A percentile compares a stretch with the other conserved stretches of the same genome.
These are phyloP conservation scores for Fusarium sp. DNA, from an alignment of 2,329 filamentous ascomycete species.

Conservation along the genomic window DNA sequence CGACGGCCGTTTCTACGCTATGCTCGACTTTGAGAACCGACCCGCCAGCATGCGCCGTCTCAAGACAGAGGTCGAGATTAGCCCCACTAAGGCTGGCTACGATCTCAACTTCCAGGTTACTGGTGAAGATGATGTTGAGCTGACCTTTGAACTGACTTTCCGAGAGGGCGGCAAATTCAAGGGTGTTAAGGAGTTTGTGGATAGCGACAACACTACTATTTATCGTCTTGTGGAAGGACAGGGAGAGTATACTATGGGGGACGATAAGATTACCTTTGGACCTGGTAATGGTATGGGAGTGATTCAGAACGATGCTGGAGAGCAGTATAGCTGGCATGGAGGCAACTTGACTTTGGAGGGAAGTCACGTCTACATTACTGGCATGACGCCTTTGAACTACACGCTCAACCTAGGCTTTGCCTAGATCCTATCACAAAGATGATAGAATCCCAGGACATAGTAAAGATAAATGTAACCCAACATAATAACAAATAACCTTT, in stretches of 20 bases:
- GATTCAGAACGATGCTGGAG: constrained; percentile 14
- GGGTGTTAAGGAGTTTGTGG: constrained; percentile 12
- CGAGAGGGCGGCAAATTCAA: constrained; percentile 23
- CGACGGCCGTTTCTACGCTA: constrained; percentile 21
- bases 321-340: constrained; percentile 24
- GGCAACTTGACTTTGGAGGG: constrained; percentile 15
- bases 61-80: constrained; percentile 20
- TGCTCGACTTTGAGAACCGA: constrained; percentile 23
- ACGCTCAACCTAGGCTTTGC: constrained; percentile 23
- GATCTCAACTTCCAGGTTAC: constrained; percentile 20
- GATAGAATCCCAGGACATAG: too few species aligned
- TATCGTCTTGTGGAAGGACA: constrained; percentile 6
- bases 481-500: too few species aligned
- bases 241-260: constrained; percentile 5
- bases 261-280: constrained; percentile 6
- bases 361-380: constrained; percentile 21
- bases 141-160: constrained; percentile 28
- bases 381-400: constrained; percentile 17
- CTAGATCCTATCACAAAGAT: background rate
- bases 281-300: constrained; percentile 11
- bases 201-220: constrained; percentile 16
- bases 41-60: constrained; percentile 18
- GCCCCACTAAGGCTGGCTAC: constrained; percentile 9
- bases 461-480: too few species aligned
- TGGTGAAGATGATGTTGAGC: constrained; percentile 26